Conservation (phyloP, 2,329 filamentous ascomycete species). For the Calonectria henricotiae region DNA sequence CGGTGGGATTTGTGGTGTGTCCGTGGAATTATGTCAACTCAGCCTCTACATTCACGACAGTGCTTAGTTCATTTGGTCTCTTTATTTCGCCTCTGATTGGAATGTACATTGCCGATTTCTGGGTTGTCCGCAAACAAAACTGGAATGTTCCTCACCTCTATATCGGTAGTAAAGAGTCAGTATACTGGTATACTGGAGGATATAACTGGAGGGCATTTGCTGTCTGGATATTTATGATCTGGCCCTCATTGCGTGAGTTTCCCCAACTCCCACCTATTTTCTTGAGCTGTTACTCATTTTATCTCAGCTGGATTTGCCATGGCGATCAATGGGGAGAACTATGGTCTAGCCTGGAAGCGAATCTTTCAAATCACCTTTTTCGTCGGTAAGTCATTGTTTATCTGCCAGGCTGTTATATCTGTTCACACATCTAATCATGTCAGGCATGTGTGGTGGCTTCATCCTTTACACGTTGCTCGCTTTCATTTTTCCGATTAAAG, state of each 20-base stretch:
- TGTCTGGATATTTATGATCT: slow-evolving; percentile 19
- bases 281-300: neutral
- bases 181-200: slow-evolving; percentile 14
- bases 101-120: slow-evolving; percentile 22
- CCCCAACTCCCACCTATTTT: neutral
- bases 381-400: neutral
- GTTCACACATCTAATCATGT: neutral
- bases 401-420: neutral
- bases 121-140: slow-evolving; percentile 11
- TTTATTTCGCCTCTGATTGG: slow-evolving; percentile 13
- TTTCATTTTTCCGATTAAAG: neutral
- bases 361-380: slow-evolving; percentile 19
- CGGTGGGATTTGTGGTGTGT: neutral
- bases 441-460: slow-evolving; percentile 19
- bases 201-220: slow-evolving; percentile 14
- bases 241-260: slow-evolving; percentile 6
- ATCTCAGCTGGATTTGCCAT: neutral
- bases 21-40: slow-evolving; percentile 22
- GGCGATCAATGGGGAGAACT: slow-evolving; percentile 3
- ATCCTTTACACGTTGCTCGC: slow-evolving; percentile 14
- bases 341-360: slow-evolving; percentile 6
- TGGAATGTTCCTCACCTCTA: slow-evolving; percentile 12
- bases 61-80: slow-evolving; percentile 1
- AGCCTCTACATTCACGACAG: slow-evolving; percentile 8
- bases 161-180: slow-evolving; percentile 4